phyloP scores from a whole-genome alignment of 1,139 yeast genomes.

The Scheffersomyces parashehatae region DNA sequence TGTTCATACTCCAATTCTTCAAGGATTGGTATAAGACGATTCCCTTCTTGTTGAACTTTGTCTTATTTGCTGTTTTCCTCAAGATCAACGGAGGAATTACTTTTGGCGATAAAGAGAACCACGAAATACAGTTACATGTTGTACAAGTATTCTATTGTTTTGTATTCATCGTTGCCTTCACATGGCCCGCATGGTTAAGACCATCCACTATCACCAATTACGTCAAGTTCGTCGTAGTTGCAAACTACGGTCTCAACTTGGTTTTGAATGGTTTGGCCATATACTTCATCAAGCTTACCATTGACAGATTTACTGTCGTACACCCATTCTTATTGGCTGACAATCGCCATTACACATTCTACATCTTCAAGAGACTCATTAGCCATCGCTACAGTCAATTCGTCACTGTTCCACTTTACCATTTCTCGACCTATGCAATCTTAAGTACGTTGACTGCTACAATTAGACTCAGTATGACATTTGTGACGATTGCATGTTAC shows the following conservation, averaged over 20 bases:
- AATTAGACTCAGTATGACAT: constrained; percentile 19
- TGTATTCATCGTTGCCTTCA: constrained; percentile 59
- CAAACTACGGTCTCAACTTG: constrained; percentile 18
- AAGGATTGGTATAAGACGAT: constrained; percentile 28
- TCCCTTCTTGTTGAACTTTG: constrained; percentile 58
- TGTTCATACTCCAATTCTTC: constrained; percentile 22
- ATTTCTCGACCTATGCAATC: constrained; percentile 59
- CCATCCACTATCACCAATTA: constrained; percentile 36
- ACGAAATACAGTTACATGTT: constrained; percentile 65
- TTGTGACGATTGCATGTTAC: constrained; percentile 46
- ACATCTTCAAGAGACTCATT: constrained; percentile 69
- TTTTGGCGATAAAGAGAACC: constrained; percentile 88
- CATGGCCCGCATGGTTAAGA: constrained; percentile 71
- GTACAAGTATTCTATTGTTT: constrained; percentile 83
- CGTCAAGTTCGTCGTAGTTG: constrained; percentile 21
- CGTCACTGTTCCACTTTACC: constrained; percentile 67
- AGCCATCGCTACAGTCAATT: constrained; percentile 40
- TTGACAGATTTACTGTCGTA: constrained; percentile 65
- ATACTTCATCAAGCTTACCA: constrained; percentile 44
- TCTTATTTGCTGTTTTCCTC: constrained; percentile 57
- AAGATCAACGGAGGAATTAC: constrained; percentile 74
- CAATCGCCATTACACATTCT: constrained; percentile 90
- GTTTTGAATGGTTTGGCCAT: constrained; percentile 17
- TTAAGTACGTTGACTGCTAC: constrained; percentile 23
- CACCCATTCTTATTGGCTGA: constrained; percentile 95